Base-by-base conservation (phyloP, 2,329 filamentous ascomycete species). In the Bipolaris zeicola region DNA sequence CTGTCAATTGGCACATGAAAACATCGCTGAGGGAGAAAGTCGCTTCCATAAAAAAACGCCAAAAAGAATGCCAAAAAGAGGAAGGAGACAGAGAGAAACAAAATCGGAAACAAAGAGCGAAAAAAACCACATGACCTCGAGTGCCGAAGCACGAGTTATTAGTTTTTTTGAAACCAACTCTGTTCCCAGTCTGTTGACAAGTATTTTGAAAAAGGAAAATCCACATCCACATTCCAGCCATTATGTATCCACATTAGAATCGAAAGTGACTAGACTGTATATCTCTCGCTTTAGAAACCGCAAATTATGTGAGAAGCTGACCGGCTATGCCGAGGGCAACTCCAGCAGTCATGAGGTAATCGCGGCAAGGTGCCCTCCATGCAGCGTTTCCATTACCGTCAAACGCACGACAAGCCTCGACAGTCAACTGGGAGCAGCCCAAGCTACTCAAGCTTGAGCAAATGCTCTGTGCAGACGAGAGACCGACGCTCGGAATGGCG, bases 361-460 rank as follows among this genome's bases (percentile, higher is more conserved):
- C 60, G 13, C 55, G 61, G 38, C 61, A 66, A 26, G 62, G 60
- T 34, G 42, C 54, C 37, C 58, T 58, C 24, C 48, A 52, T 2
- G 62, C 65, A 5, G 62, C 65, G 77, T 72, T 11, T 71, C 80
- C 66, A 22, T 42, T 38, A 77, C 74, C 57, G 18, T 70, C 73
- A 63, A 78, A 77, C 33, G 69, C 65, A 28, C 67, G 68, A 63
- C 82, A 84, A 33, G 82, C 80, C 8, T 70, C 76, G 33, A 81
- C 73, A 48, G 79, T 76, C 37, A 84, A 66, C 28, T 78, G 80
- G 60, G 80, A 81, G 60, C 82, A 84, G 13, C 80, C 82, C 43
- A 74, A 54, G 18, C 64, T 59, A 58, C 81, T 83, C 64, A 76
- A 50, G 56, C 74, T 76, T 22, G 62, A 55, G 48, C 74, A 76